Base-by-base conservation (phyloP, 441 rosid species). In the Iberis amara region DNA sequence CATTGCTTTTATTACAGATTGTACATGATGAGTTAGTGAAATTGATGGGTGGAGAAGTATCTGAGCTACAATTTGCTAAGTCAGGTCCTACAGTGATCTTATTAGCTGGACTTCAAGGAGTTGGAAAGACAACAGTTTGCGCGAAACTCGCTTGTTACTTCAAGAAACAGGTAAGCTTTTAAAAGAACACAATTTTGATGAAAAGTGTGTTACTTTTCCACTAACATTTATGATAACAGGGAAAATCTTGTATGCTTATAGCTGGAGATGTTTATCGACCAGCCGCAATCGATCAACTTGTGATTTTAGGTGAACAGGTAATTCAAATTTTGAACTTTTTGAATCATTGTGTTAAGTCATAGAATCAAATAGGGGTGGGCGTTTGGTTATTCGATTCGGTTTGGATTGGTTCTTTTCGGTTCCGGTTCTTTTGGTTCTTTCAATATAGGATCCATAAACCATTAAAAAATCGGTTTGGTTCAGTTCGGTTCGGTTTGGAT, bases 261-360 rank as follows among this genome's bases (percentile, higher is more conserved):
- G 96, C 99, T 54, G 99, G 99, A 63, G 99, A 92, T 76, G 95
- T 92, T 30, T 89, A 92, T 68, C 81, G 99, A 67, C 99, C 99
- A 57, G 97, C 96, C 41, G 99, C 99, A 46, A 86, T 88, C 52
- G 99, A 92, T 65, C 99, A 92, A 75, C 97, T 89, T 47, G 86
- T 85, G 51, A 92, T 89, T 70, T 73, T 92, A 79, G 99, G 97
- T 36, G 75, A 86, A 72, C 94, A 82, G 96, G 99, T 86, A 79
- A 18, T 18, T 46, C 39, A 7, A 43, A 38, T 24, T 77, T 56
- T 57, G 59, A 31, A 62, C 61, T 14, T 59, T 1, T 2, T 35
- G 31, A 42, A 39, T 32, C 43, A 9, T 35, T 4, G 1, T 48
- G 53, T 41, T 12, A 32, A 42, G 15, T 47, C 0, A 10, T 38